Percentiles rank a stretch among this genome's conserved stretches.
phyloP scores from a whole-genome alignment of 2,329 filamentous ascomycete genomes.

The Fusarium avenaceum region DNA sequence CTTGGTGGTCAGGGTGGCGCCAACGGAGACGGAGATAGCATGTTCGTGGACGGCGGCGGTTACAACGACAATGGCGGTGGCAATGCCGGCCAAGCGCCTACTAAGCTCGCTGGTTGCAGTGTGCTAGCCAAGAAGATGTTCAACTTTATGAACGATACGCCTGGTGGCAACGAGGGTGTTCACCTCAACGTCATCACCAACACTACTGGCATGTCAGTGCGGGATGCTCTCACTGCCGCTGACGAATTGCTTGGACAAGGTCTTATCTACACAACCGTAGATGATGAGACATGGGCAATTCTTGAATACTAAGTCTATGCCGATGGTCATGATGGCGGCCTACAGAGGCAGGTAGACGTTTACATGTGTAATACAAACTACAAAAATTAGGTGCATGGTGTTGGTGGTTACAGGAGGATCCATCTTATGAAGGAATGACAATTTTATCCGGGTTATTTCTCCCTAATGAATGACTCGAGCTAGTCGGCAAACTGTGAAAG shows the following conservation, averaged over 20 bases:
- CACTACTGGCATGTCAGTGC: slow-evolving; percentile 72
- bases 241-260: slow-evolving; percentile 83
- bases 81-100: slow-evolving; percentile 55
- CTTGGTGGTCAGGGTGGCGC: slow-evolving; percentile 58
- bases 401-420: slow-evolving; percentile 42
- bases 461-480: slow-evolving; percentile 49
- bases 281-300: slow-evolving; percentile 92
- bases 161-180: slow-evolving; percentile 84
- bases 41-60: slow-evolving; percentile 68
- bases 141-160: slow-evolving; percentile 73
- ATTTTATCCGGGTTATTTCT: slow-evolving; percentile 39
- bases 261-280: slow-evolving; percentile 89
- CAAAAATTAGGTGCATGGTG: slow-evolving; percentile 47
- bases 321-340: background rate
- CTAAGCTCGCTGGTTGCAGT: slow-evolving; percentile 64
- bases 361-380: slow-evolving; percentile 20
- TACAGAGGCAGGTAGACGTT: background rate
- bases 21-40: slow-evolving; percentile 61
- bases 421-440: slow-evolving; percentile 49
- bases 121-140: slow-evolving; percentile 77
- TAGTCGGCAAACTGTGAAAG: slow-evolving; percentile 32
- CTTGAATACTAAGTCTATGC: slow-evolving; percentile 71
- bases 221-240: slow-evolving; percentile 80
- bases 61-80: slow-evolving; percentile 55
- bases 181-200: slow-evolving; percentile 83